These are phyloP conservation scores for Massariosphaeria phaeospora DNA, from an alignment of 495 filamentous ascomycete species.

Conservation along the genomic window DNA sequence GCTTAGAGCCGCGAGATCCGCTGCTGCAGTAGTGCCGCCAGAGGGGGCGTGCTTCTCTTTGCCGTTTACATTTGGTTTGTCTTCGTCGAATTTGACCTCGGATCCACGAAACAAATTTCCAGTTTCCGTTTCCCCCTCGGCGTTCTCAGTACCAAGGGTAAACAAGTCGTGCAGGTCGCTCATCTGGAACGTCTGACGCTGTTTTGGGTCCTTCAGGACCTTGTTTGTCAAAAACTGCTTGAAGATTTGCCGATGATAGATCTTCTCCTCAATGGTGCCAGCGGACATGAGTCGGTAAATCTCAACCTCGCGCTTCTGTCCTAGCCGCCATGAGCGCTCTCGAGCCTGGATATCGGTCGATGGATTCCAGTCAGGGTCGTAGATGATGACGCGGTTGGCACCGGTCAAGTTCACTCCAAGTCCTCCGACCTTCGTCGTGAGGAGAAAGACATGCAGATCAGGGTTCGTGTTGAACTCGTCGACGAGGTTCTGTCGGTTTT, in stretches of 20 bases:
- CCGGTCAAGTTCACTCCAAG: constrained; percentile 92
- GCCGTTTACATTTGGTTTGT: constrained; percentile 29
- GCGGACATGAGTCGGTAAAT: constrained; percentile 96
- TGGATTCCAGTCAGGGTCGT: constrained; percentile 96
- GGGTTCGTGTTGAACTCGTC: constrained; percentile 85
- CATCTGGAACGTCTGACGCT: constrained; percentile 77
- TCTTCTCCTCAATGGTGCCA: constrained; percentile 97
- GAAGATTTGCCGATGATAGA: constrained; percentile 96
- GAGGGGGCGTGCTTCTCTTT: constrained; percentile 31
- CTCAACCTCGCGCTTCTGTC: constrained; percentile 87
- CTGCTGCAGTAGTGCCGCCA: constrained; percentile 6
- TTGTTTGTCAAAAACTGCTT: constrained; percentile 96
- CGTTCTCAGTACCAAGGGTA: constrained; percentile 61
- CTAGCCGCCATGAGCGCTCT: constrained; percentile 93
- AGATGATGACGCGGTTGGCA: constrained; percentile 93
- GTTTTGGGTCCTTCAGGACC: constrained; percentile 85
- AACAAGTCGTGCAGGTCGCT: constrained; percentile 89
- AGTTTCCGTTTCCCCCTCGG: constrained; percentile 70
- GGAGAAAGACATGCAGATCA: constrained; percentile 77
- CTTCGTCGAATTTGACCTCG: constrained; percentile 60
- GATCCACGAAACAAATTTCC: constrained; percentile 76
- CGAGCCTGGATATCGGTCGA: constrained; percentile 89
- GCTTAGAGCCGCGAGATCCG: constrained; percentile 43
- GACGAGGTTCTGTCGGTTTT: constrained; percentile 74
- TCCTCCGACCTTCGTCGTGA: constrained; percentile 93